phyloP scores from a whole-genome alignment of 2,329 filamentous ascomycete genomes.

The Aureobasidium sp. region DNA sequence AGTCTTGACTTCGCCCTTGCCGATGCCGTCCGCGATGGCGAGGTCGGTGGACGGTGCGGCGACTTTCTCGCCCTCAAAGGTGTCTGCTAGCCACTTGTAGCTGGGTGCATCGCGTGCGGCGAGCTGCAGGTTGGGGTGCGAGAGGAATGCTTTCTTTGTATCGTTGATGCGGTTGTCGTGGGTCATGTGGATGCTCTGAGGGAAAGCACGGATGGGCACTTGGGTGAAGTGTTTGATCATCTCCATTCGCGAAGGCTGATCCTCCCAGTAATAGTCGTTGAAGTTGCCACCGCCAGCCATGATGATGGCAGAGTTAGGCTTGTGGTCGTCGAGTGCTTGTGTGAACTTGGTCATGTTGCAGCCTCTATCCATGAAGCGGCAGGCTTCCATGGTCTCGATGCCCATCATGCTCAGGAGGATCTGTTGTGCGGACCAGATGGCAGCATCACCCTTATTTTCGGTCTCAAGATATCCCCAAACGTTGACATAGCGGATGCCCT shows the following conservation, averaged over 20 bases:
- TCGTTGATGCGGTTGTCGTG: conserved; percentile 8
- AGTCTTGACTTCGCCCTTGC: conserved; percentile 8
- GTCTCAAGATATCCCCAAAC: conserved; percentile 13
- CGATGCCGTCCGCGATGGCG: not conserved
- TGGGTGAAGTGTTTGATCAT: conserved; percentile 14
- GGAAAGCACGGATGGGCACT: conserved; percentile 6
- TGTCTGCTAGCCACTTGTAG: conserved; percentile 5
- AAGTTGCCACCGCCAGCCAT: conserved; percentile 15
- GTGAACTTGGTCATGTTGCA: conserved; percentile 14
- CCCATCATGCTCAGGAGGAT: conserved; percentile 12
- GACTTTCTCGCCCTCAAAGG: conserved; percentile 7
- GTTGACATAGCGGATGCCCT: conserved; percentile 13
- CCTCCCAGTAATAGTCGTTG: conserved; percentile 16
- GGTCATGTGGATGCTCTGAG: conserved; percentile 15
- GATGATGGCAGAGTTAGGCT: conserved; percentile 7
- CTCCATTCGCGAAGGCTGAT: conserved; percentile 4
- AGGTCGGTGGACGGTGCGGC: not conserved
- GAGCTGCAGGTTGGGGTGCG: conserved; percentile 5
- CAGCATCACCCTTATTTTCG: conserved; percentile 13
- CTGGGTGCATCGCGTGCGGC: conserved; percentile 2
- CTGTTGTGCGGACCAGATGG: conserved; percentile 12
- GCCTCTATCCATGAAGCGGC: conserved; percentile 10
- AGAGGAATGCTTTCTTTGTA: conserved; percentile 2
- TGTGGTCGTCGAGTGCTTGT: conserved; percentile 3
- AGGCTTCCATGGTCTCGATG: conserved; percentile 11